Percentiles rank a stretch among this genome's conserved stretches.
Conservation (phyloP, 1,139 yeast genomes). For the Geotrichum carabidarum region DNA sequence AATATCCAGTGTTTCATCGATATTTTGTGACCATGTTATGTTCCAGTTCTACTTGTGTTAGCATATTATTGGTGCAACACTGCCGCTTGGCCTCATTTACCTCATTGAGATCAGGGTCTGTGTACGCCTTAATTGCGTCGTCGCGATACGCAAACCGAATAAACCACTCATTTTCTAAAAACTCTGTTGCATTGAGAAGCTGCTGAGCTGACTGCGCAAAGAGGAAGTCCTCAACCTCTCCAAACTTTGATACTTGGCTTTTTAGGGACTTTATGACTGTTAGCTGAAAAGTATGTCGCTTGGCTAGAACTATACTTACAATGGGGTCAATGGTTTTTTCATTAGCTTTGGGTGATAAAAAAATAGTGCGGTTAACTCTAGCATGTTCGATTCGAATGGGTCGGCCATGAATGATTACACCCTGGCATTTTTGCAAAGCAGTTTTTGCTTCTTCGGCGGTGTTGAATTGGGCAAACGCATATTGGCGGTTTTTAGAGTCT, state of each 20-base stretch:
- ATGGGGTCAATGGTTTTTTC: neutral
- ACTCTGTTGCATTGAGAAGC: slow-evolving; percentile 18
- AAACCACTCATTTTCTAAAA: slow-evolving; percentile 55
- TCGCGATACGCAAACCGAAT: slow-evolving; percentile 78
- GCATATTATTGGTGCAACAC: neutral
- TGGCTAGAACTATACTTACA: neutral
- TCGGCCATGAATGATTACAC: slow-evolving; percentile 65
- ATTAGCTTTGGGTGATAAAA: slow-evolving; percentile 31
- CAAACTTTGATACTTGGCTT: slow-evolving; percentile 41
- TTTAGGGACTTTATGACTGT: slow-evolving; percentile 43
- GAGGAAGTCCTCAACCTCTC: slow-evolving; percentile 67
- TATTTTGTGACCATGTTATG: slow-evolving; percentile 21
- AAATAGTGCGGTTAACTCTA: slow-evolving; percentile 83
- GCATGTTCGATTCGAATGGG: slow-evolving; percentile 85
- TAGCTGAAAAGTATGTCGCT: neutral
- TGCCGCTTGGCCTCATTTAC: slow-evolving; percentile 1
- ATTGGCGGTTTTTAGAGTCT: slow-evolving; percentile 78
- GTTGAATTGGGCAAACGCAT: slow-evolving; percentile 86
- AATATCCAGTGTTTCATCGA: slow-evolving; percentile 19
- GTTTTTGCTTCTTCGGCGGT: slow-evolving; percentile 62
- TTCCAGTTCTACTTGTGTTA: slow-evolving; percentile 18
- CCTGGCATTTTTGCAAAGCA: slow-evolving; percentile 69
- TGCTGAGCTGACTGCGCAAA: slow-evolving; percentile 32
- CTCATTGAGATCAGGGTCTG: slow-evolving; percentile 31
- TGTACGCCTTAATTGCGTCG: slow-evolving; percentile 86